Base-by-base conservation (phyloP, 805 yeast genomes). In the Zygosaccharomyces gambellarensis region DNA sequence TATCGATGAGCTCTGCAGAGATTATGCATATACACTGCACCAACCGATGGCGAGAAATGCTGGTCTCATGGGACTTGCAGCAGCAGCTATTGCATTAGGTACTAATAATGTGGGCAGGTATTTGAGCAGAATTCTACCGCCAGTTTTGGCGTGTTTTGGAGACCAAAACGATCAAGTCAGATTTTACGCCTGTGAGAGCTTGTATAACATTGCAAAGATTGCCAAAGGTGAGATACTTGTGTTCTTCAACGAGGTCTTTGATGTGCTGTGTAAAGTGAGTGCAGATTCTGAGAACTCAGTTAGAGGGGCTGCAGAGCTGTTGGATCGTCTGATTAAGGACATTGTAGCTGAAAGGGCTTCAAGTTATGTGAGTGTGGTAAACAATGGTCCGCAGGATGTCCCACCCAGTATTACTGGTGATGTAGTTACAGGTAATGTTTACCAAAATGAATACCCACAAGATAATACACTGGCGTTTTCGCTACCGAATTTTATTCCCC, bases 151-250 rank as follows among this genome's bases (percentile, higher is more conserved):
- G 0, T 92, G 97, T 51, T 94, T 94, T 66, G 92, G 95, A 44
- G 99, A 94, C 62, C 96, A 94, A 52, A 97, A 94, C 65, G 92
- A 96, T n/a, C 80, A 95, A 57, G 99, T 94, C 7, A 76, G 99
- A 47, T 94, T 94, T 62, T 94, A 90, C 66, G 97, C 99, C 0
- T 94, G 98, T 71, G 99, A 94, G 63, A 85, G 95, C 43, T 74
- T 94, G 52, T 94, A 94, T 69, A 94, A 94, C 68, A 90, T 94
- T 41, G 96, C 98, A 42, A 94, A 94, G 63, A 95, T 94, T 19
- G 96, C 98, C 3, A 82, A 95, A 57, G 98, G 98, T 27, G 98
- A 94, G 68, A 87, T 94, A 21, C 72, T 94, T 52, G 73, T 86
- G 10, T 90, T 88, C 65, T 94, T 94, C 74, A 94, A 92, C 68